phyloP scores from a whole-genome alignment of 352 stramenopile species.

The Phytopythium boreale region DNA sequence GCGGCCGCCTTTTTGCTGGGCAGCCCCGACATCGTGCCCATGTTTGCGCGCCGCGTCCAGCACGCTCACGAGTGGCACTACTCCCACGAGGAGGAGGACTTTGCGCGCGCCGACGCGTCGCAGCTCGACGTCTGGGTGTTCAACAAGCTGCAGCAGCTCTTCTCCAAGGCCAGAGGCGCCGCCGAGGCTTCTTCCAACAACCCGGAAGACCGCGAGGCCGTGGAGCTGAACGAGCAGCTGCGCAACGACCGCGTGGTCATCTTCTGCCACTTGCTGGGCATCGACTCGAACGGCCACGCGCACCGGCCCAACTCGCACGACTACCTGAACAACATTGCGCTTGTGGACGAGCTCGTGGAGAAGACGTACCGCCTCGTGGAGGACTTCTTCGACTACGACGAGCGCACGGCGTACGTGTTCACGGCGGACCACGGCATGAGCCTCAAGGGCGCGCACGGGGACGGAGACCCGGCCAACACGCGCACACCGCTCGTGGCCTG shows the following conservation, averaged over 20 bases:
- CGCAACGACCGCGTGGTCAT: slow-evolving; percentile 48
- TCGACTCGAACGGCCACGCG: slow-evolving; percentile 85
- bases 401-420: slow-evolving; percentile 75
- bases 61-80: slow-evolving; percentile 71
- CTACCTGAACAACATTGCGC: slow-evolving; percentile 83
- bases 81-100: slow-evolving; percentile 77
- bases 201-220: slow-evolving; percentile 2
- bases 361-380: slow-evolving; percentile 53
- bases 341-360: slow-evolving; percentile 78
- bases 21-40: slow-evolving; percentile 83
- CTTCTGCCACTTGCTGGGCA: slow-evolving; percentile 83
- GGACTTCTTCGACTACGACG: slow-evolving; percentile 68
- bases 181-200: too few relatives aligned
- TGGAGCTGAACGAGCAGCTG: slow-evolving; percentile 31
- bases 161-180: slow-evolving; percentile 16
- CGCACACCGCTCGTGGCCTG: slow-evolving; percentile 76
- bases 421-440: slow-evolving; percentile 87
- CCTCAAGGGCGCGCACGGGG: slow-evolving; percentile 75
- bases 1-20: slow-evolving; percentile 62
- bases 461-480: slow-evolving; percentile 80
- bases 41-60: slow-evolving; percentile 77
- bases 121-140: slow-evolving; percentile 81
- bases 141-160: slow-evolving; percentile 38
- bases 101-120: slow-evolving; percentile 67
- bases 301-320: slow-evolving; percentile 72